Percentiles rank a stretch among this genome's conserved stretches.
These are phyloP conservation scores for Huntiella savannae DNA, from an alignment of 2,329 filamentous ascomycete genomes.

Conservation along the genomic window DNA sequence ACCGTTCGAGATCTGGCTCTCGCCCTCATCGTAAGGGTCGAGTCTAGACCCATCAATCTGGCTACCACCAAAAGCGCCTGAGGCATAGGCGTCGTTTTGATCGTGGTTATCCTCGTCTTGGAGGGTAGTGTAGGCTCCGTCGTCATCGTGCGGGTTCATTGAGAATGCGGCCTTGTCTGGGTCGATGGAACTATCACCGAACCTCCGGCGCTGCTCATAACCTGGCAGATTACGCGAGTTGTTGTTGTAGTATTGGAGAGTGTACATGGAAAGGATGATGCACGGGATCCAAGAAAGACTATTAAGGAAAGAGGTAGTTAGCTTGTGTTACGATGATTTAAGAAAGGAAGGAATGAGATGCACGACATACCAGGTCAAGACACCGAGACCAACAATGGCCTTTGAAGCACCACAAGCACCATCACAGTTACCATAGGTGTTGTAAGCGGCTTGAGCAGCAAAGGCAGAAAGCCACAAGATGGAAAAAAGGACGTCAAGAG, in stretches of 20 bases:
- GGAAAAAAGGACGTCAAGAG: constrained; percentile 36
- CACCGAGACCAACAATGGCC: constrained; percentile 40
- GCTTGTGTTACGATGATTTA: constrained; percentile 3
- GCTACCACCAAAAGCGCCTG: constrained; percentile 20
- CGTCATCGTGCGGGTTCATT: constrained; percentile 46
- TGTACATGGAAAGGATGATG: constrained; percentile 38
- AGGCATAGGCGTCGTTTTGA: constrained; percentile 17
- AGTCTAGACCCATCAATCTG: constrained; percentile 18
- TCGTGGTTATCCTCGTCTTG: constrained; percentile 34
- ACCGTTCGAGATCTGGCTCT: constrained; percentile 17
- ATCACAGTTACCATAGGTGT: constrained; percentile 35
- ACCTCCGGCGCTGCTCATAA: constrained; percentile 31
- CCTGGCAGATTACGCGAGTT: constrained; percentile 39
- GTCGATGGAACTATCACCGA: constrained; percentile 30
- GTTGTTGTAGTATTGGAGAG: constrained; percentile 41
- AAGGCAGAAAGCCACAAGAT: constrained; percentile 50
- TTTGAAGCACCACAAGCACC: constrained; percentile 41
- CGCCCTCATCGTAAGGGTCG: constrained; percentile 20
- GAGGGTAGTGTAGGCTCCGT: constrained; percentile 39
- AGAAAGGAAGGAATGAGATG: not conserved
- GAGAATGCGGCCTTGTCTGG: constrained; percentile 52
- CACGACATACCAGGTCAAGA: constrained; percentile 39
- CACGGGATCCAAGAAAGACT: constrained; percentile 37
- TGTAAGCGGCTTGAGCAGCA: constrained; percentile 45
- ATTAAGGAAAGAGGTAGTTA: constrained; percentile 3